These are phyloP conservation scores for Saraca asoca DNA, from an alignment of 331 rosid genomes.

Conservation along the genomic window DNA sequence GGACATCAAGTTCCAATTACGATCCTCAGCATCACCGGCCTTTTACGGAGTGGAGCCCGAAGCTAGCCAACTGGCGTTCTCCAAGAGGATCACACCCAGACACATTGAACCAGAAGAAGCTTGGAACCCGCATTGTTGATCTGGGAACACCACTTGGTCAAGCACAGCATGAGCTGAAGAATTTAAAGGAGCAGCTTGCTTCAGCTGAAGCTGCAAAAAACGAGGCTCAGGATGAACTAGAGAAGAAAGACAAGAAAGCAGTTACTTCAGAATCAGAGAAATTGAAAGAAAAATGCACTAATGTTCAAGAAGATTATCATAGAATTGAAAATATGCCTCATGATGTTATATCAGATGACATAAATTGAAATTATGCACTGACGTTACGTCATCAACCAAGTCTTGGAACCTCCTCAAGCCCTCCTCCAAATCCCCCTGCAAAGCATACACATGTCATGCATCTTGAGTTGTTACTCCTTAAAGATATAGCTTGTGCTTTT, in stretches of 20 bases:
- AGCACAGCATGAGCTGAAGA: slow-evolving; percentile 70
- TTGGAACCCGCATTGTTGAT: slow-evolving; percentile 85
- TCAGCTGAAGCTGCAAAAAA: slow-evolving; percentile 86
- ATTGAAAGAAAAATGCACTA: slow-evolving; percentile 38
- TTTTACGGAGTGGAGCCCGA: slow-evolving; percentile 74
- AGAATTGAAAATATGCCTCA: no score
- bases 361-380: no score
- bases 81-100: slow-evolving; percentile 73
- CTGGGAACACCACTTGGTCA: slow-evolving; percentile 86
- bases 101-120: slow-evolving; percentile 68
- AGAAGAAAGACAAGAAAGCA: slow-evolving; percentile 56
- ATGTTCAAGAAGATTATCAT: slow-evolving; percentile 43
- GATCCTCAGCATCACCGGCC: slow-evolving; percentile 75
- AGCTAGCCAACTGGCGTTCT: slow-evolving; percentile 71
- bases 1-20: slow-evolving; percentile 78
- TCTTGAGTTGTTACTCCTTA: slow-evolving; percentile 15
- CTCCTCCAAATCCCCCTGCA: slow-evolving; percentile 81
- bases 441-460: slow-evolving; percentile 24
- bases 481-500: slow-evolving; percentile 2
- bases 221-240: slow-evolving; percentile 71
- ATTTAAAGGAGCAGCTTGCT: slow-evolving; percentile 67
- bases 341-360: no score
- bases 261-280: slow-evolving; percentile 38
- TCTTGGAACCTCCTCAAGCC: slow-evolving; percentile 68
- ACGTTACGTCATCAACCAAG: slow-evolving; percentile 62